Percentiles rank a stretch among this genome's conserved stretches.
Conservation (phyloP, 148 eudicot species). For the Chenopodium quinoa region DNA sequence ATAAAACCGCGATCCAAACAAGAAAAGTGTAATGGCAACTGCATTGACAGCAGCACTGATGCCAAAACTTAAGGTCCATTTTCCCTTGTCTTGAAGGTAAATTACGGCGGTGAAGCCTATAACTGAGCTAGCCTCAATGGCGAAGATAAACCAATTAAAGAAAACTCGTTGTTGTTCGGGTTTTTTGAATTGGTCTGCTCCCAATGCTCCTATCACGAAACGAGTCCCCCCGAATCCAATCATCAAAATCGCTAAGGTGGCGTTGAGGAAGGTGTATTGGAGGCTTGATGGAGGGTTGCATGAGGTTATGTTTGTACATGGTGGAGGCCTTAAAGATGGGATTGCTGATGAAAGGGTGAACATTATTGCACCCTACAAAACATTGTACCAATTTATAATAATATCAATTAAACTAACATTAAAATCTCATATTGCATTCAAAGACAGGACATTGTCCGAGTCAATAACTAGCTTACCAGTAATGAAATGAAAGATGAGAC, state of each 20-base stretch:
- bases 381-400: too few relatives aligned
- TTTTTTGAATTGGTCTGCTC: slow-evolving; percentile 38
- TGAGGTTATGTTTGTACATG: slow-evolving; percentile 20
- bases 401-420: too few relatives aligned
- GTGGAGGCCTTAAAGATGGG: slow-evolving; percentile 32
- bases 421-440: too few relatives aligned
- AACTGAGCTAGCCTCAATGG: slow-evolving; percentile 25
- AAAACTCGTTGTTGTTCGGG: slow-evolving; percentile 29
- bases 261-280: slow-evolving; percentile 35
- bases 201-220: slow-evolving; percentile 35
- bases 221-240: slow-evolving; percentile 48
- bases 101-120: slow-evolving; percentile 35
- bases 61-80: slow-evolving; percentile 43
- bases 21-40: slow-evolving; percentile 33
- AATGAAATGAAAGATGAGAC: slow-evolving; percentile 41
- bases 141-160: slow-evolving; percentile 45
- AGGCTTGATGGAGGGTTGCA: slow-evolving; percentile 30
- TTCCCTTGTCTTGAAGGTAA: slow-evolving; percentile 41
- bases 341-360: slow-evolving; percentile 37
- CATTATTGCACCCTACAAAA: slow-evolving; percentile 35
- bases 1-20: slow-evolving; percentile 38
- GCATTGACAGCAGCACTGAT: slow-evolving; percentile 28
- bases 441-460: too few relatives aligned
- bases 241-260: slow-evolving; percentile 29
- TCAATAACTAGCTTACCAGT: slow-evolving; percentile 27